Evolutionary conservation across 805 yeast species (phyloP), one percentile per base, ranked within the genome.

Genomic region (Yarrowia bubula): DNA sequence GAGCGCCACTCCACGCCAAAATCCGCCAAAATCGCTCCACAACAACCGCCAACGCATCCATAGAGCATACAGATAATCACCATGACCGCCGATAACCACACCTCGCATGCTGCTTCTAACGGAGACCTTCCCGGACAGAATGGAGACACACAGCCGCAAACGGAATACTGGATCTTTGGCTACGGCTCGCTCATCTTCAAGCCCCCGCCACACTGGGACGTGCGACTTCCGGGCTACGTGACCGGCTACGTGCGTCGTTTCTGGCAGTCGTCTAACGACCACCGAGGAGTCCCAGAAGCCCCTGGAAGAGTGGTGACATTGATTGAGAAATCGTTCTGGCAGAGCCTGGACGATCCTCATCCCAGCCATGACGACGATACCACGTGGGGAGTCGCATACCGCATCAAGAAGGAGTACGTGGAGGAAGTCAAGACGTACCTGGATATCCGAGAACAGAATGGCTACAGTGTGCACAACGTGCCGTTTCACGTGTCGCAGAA

Each of bases 251-350:
- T 87, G 0, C 80, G 98, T 18, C 77, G 97, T 50, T 92, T 92
- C 73, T 92, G 97, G 97, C 98, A 92, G 75, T 83, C 90, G 39
- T 87, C 95, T 10, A 84, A 87, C 28, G 98, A 92, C 74, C 97
- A 93, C 74, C 77, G 98, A 63, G 98, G 98, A 0, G 88, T 96
- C 0, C 91, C 90, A 0, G 89, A 84, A 65, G 73, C 76, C n/a
- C 96, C 96, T 0, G 98, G 98, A 0, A 76, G 98, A 38, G 98
- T 92, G 1, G 97, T 84, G 9, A 92, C 98, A 0, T 77, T 92
- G 51, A 79, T 92, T 0, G 83, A 92, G 9, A 77, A 83, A 50
- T 81, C 81, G 8, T 71, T 70, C 69, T 77, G 80, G 80, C 85
- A 84, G 66, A 79, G 88, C 15, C 72, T 82, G 31, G 63, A 70